These are phyloP conservation scores for Cadophora sp. DNA, from an alignment of 2,329 filamentous ascomycete species.

Conservation along the genomic window DNA sequence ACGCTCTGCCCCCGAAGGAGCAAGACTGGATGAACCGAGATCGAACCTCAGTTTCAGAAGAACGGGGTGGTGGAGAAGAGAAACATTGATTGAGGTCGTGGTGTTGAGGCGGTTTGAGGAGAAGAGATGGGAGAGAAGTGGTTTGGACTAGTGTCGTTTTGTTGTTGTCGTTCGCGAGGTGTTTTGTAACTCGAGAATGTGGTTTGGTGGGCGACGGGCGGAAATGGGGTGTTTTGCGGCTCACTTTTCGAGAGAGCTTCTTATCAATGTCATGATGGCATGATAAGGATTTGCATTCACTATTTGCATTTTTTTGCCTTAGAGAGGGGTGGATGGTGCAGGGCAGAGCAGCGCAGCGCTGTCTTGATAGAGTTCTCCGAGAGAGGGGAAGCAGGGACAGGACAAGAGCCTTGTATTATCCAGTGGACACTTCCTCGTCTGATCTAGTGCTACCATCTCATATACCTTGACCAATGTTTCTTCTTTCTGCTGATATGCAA, in stretches of 20 bases:
- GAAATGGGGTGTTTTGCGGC: background rate
- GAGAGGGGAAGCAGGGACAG: background rate
- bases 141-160: background rate
- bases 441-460: background rate
- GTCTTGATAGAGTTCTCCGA: too few relatives aligned
- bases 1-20: background rate
- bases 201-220: background rate
- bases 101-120: background rate
- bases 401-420: background rate
- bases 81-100: background rate
- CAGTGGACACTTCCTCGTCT: background rate
- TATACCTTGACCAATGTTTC: background rate
- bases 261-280: background rate
- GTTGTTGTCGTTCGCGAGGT: background rate
- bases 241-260: background rate
- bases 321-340: too few relatives aligned
- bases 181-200: background rate
- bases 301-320: background rate
- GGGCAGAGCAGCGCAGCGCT: too few relatives aligned
- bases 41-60: background rate
- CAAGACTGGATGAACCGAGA: background rate
- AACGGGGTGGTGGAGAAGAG: background rate
- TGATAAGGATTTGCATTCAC: background rate
- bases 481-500: background rate
- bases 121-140: background rate